Base-by-base conservation (phyloP, 2,329 filamentous ascomycete species). In the Cytospora piceae region DNA sequence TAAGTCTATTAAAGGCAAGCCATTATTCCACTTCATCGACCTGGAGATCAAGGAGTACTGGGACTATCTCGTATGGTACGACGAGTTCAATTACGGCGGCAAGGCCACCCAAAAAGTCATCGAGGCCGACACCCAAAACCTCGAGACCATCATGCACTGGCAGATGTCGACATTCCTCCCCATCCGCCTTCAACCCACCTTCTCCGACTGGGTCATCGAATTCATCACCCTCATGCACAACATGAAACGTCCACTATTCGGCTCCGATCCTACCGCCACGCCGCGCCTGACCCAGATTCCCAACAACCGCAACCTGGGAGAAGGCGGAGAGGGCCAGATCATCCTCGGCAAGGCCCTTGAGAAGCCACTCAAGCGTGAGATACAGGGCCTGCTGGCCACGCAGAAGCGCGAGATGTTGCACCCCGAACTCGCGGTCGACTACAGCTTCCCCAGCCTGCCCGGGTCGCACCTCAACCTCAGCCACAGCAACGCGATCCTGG, bases 51-150 rank as follows among this genome's bases (percentile, higher is more conserved):
- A 94, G 71, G 95, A 99, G 75, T 99, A 97, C 77, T 99, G 95
- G 95, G 95, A 99, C 76, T 98, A 97, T 73, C 87, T 99, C 0
- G 89, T 97, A 4, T 99, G 95, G 95, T 98, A 98, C 71, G 95
- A 99, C 72, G 93, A 97, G 77, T 97, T 94, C 83, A 99, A 99
- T 81, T 98, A 98, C 73, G 96, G 95, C 63, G 95, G 95, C 67
- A 96, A 96, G 73, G 95, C 92, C 4, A 97, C 93, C 70, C 87
- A 90, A 58, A 87, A 95, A 72, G 91, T 97, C 4, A 83, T 90
- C 9, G 92, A 94, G 71, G 78, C 79, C 6, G 82, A 85, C 5
- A 87, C 90, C 54, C 93, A 97, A 74, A 84, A 87, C 3, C 84
- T 98, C 17, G 91, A 97, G 72, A 95, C 91, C 14, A 88, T 99